Evolutionary conservation across 768 basidiomycete species (phyloP).

Genomic region (Tricholoma furcatifolium): DNA sequence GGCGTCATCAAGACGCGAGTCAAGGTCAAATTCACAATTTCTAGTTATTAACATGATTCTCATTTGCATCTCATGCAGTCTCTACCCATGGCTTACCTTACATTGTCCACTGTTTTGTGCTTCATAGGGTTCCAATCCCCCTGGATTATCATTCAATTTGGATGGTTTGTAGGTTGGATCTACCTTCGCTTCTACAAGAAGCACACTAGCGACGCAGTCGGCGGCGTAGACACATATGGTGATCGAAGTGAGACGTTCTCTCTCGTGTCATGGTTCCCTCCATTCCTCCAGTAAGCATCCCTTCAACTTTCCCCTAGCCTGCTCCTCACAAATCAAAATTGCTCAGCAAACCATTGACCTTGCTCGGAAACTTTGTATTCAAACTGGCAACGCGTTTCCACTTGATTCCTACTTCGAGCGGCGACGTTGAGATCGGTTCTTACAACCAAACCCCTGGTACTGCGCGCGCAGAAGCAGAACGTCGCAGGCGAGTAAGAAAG

Average conservation of each 20-base stretch:
- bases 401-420: conserved; percentile 63
- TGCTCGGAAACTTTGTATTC: conserved; percentile 67
- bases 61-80: conserved; percentile 51
- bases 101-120: conserved; percentile 83
- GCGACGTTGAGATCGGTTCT: conserved; percentile 70
- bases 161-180: conserved; percentile 96
- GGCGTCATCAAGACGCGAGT: conserved; percentile 84
- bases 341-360: conserved; percentile 66
- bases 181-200: conserved; percentile 98
- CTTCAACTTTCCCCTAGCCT: not conserved
- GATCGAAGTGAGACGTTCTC: conserved; percentile 97
- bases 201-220: conserved; percentile 61
- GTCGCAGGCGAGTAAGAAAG: conserved; percentile 66
- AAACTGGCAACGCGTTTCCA: conserved; percentile 65
- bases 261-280: conserved; percentile 95
- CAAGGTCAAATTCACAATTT: conserved; percentile 59
- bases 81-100: conserved; percentile 92
- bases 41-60: not conserved
- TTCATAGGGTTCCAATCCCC: conserved; percentile 85
- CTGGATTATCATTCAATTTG: conserved; percentile 94
- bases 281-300: conserved; percentile 79
- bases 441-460: conserved; percentile 82
- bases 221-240: conserved; percentile 73
- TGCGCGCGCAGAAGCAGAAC: conserved; percentile 93
- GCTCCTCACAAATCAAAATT: not conserved